These are phyloP conservation scores for Eucalyptus globulus DNA, from an alignment of 345 rosid genomes.

Conservation along the genomic window DNA sequence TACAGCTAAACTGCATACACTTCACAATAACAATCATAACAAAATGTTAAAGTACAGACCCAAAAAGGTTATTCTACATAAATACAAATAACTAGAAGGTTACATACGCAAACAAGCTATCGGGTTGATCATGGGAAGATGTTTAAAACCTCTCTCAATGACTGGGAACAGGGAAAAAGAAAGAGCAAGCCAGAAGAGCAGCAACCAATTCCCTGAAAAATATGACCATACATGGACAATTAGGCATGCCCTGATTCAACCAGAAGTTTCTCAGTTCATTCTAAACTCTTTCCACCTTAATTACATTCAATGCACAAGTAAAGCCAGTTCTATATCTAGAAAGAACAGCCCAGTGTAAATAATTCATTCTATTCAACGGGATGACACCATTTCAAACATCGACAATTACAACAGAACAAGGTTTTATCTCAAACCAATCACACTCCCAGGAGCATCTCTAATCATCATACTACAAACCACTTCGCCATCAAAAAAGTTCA, in stretches of 20 bases:
- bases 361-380: not conserved
- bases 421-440: not conserved
- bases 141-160: slow-evolving; percentile 35
- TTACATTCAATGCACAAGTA: not conserved
- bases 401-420: not conserved
- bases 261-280: not conserved
- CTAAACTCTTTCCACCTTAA: not conserved
- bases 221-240: not conserved
- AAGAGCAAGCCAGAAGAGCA: slow-evolving; percentile 75
- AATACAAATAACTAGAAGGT: slow-evolving; percentile 1
- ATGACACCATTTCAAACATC: not conserved
- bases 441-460: not conserved
- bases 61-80: not conserved
- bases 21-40: not conserved
- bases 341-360: not conserved
- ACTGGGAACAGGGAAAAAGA: slow-evolving; percentile 80
- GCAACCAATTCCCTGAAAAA: slow-evolving; percentile 78
- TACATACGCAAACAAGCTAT: slow-evolving; percentile 75
- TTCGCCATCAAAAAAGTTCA: not conserved
- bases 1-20: not conserved
- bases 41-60: not conserved
- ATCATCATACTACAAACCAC: not conserved
- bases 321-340: not conserved
- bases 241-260: not conserved
- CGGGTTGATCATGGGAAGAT: slow-evolving; percentile 77